phyloP scores from a whole-genome alignment of 805 yeast species.

The Candida yuanshanica region DNA sequence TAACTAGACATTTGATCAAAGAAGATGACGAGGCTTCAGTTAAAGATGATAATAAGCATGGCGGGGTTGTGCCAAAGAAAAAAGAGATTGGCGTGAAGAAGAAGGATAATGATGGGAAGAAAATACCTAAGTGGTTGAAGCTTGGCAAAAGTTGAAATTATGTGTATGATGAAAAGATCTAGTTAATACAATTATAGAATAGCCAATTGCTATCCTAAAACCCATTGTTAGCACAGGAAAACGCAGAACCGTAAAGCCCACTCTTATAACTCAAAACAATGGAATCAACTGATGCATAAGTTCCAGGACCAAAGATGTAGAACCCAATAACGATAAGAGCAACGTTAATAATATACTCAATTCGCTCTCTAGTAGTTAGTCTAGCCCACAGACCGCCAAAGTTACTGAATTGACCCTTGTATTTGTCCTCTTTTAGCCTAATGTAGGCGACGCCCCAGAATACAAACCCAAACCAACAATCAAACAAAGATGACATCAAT shows the following conservation, averaged over 20 bases:
- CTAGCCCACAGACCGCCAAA: slow-evolving; percentile 23
- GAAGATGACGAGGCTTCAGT: slow-evolving; percentile 3
- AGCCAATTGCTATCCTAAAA: slow-evolving; percentile 20
- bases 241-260: slow-evolving; percentile 45
- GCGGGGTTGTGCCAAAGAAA: slow-evolving; percentile 18
- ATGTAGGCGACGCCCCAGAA: slow-evolving; percentile 59
- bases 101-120: slow-evolving; percentile 15
- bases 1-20: slow-evolving; percentile 5
- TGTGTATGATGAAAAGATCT: too few relatives aligned
- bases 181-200: too few relatives aligned
- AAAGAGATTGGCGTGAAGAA: background rate
- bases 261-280: slow-evolving; percentile 45
- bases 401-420: slow-evolving; percentile 25
- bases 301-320: slow-evolving; percentile 55
- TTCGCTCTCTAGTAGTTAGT: slow-evolving; percentile 27
- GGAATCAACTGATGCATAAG: slow-evolving; percentile 49
- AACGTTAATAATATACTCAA: slow-evolving; percentile 33
- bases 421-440: slow-evolving; percentile 34
- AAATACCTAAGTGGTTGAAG: slow-evolving; percentile 36
- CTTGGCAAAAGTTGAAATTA: slow-evolving; percentile 31
- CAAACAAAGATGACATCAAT: slow-evolving; percentile 55
- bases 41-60: slow-evolving; percentile 11
- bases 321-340: slow-evolving; percentile 41
- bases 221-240: slow-evolving; percentile 44
- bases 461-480: slow-evolving; percentile 61